Evolutionary conservation across 2,329 filamentous ascomycete genomes (phyloP).

Genomic region (Pseudovirgaria hyperparasitica): DNA sequence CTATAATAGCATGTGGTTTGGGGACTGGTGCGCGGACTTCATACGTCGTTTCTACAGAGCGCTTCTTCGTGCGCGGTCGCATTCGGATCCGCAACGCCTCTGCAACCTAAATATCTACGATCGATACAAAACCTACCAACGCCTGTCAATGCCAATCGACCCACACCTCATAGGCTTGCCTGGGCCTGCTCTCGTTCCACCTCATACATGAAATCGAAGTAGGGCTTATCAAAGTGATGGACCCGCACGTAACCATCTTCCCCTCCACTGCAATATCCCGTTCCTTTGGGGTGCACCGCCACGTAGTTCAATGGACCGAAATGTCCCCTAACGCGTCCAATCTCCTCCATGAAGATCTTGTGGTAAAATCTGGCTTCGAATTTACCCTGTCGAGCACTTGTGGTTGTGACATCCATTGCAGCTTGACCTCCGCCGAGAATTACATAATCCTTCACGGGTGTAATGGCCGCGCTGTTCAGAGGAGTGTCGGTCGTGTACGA

Average conservation of each 20-base stretch:
- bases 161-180: slow-evolving; percentile 20
- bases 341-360: slow-evolving; percentile 98
- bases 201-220: slow-evolving; percentile 98
- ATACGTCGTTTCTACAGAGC: too few species aligned
- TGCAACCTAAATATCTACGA: too few species aligned
- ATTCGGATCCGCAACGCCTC: too few species aligned
- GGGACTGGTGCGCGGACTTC: too few species aligned
- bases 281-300: slow-evolving; percentile 81
- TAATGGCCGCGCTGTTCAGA: slow-evolving; percentile 90
- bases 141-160: slow-evolving; percentile 1
- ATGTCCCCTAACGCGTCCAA: slow-evolving; percentile 90
- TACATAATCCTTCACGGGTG: slow-evolving; percentile 92
- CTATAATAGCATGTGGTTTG: too few species aligned
- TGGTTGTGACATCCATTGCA: slow-evolving; percentile 97
- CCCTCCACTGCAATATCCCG: slow-evolving; percentile 86
- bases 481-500: slow-evolving; percentile 87
- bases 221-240: slow-evolving; percentile 96
- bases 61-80: too few species aligned
- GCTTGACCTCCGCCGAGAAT: slow-evolving; percentile 97
- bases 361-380: slow-evolving; percentile 99
- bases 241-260: slow-evolving; percentile 98
- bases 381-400: slow-evolving; percentile 87
- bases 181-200: slow-evolving; percentile 71
- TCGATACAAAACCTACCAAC: not conserved
- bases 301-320: slow-evolving; percentile 97